These are phyloP conservation scores for Suillus plorans DNA, from an alignment of 768 basidiomycete species.

Conservation along the genomic window DNA sequence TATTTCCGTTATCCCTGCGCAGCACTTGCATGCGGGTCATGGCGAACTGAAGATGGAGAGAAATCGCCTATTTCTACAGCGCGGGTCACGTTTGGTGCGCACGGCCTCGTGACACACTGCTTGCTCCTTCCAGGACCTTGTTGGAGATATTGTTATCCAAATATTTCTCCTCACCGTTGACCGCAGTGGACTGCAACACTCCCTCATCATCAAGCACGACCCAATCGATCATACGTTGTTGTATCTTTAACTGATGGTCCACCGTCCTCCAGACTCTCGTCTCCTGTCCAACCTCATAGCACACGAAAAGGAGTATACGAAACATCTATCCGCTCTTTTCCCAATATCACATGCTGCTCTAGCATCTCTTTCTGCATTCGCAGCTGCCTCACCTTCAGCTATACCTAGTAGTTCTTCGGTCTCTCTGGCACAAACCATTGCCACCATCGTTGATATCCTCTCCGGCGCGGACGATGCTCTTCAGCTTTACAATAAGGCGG, in stretches of 20 bases:
- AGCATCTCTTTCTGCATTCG: constrained; percentile 70
- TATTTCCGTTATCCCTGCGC: no score
- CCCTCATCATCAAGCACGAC: neutral
- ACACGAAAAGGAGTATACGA: constrained; percentile 72
- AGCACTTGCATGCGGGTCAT: no score
- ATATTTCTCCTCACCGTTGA: neutral
- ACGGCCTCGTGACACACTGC: no score
- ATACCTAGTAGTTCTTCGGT: constrained; percentile 39
- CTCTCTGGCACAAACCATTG: constrained; percentile 18
- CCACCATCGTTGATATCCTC: constrained; percentile 54
- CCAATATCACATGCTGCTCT: constrained; percentile 60
- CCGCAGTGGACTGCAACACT: constrained; percentile 1
- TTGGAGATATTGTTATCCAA: neutral
- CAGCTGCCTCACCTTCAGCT: constrained; percentile 60
- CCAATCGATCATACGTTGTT: neutral
- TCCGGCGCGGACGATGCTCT: constrained; percentile 70
- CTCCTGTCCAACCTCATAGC: constrained; percentile 65
- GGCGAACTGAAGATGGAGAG: no score
- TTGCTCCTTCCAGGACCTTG: no score
- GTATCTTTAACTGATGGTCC: constrained; percentile 40
- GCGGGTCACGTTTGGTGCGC: no score
- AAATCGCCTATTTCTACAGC: no score
- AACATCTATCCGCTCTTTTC: constrained; percentile 56
- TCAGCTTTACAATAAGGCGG: constrained; percentile 52
- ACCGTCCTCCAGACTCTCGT: constrained; percentile 70